Evolutionary conservation across 1,139 yeast genomes (phyloP).

Genomic region (Debaryomyces nepalensis): DNA sequence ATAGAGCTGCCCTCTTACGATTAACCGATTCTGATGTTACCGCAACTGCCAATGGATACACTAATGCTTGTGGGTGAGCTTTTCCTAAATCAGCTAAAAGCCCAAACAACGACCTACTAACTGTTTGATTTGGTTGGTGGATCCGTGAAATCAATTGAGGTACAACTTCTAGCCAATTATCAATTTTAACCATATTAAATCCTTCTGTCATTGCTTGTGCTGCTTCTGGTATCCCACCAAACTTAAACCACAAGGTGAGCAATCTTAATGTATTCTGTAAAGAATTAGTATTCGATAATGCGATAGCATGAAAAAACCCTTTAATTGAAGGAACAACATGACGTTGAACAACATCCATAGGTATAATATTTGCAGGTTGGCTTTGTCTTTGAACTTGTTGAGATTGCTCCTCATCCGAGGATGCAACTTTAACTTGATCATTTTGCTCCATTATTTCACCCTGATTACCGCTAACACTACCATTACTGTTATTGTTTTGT

Average conservation of each 20-base stretch:
- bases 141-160: constrained; percentile 96
- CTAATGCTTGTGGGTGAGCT: constrained; percentile 96
- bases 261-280: constrained; percentile 90
- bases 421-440: constrained; percentile 24
- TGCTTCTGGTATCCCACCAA: constrained; percentile 92
- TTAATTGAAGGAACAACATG: constrained; percentile 94
- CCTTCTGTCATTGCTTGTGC: constrained; percentile 93
- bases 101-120: constrained; percentile 78
- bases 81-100: constrained; percentile 86
- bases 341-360: constrained; percentile 67
- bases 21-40: constrained; percentile 90
- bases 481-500: constrained; percentile 32
- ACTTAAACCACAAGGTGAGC: constrained; percentile 92
- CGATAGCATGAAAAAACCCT: constrained; percentile 94
- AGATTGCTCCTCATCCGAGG: constrained; percentile 14
- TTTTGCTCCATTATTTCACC: constrained; percentile 32
- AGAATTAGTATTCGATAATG: constrained; percentile 83
- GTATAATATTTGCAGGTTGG: constrained; percentile 38
- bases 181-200: constrained; percentile 83
- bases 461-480: constrained; percentile 22
- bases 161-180: constrained; percentile 92
- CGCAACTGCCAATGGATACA: constrained; percentile 94
- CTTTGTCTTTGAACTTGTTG: constrained; percentile 13
- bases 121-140: constrained; percentile 90
- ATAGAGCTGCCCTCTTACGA: constrained; percentile 88